Evolutionary conservation across 352 stramenopile genomes (phyloP).

Genomic region (Pythium aphanidermatum): DNA sequence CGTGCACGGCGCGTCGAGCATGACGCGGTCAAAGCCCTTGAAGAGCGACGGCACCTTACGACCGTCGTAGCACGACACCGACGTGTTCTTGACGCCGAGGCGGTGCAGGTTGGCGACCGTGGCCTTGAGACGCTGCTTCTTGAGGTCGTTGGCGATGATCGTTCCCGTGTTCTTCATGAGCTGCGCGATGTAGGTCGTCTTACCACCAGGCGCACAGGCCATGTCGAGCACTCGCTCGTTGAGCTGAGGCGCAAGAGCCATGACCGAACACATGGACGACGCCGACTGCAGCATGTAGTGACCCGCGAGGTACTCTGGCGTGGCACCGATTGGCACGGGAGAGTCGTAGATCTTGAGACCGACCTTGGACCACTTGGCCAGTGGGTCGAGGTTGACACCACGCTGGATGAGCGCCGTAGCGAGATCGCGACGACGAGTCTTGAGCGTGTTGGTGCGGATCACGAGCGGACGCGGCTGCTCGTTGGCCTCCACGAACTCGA

Average conservation of each 20-base stretch:
- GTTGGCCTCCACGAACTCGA: slow-evolving; percentile 99
- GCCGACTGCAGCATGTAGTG: slow-evolving; percentile 99
- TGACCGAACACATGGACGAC: slow-evolving; percentile 97
- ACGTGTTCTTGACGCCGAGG: slow-evolving; percentile 97
- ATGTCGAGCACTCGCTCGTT: slow-evolving; percentile 98
- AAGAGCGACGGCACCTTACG: slow-evolving; percentile 92
- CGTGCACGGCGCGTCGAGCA: slow-evolving; percentile 98
- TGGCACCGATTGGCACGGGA: slow-evolving; percentile 98
- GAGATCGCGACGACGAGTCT: slow-evolving; percentile 97
- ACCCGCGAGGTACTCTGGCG: slow-evolving; percentile 98
- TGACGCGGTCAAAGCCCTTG: slow-evolving; percentile 96
- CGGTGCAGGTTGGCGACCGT: slow-evolving; percentile 99
- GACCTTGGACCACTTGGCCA: slow-evolving; percentile 99
- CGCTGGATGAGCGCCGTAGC: slow-evolving; percentile 98
- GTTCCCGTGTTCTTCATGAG: slow-evolving; percentile 99
- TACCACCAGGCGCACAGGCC: slow-evolving; percentile 97
- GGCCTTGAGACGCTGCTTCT: slow-evolving; percentile 95
- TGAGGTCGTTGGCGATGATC: slow-evolving; percentile 99
- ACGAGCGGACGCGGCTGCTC: slow-evolving; percentile 97
- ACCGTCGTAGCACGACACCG: slow-evolving; percentile 97
- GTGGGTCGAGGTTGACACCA: slow-evolving; percentile 97
- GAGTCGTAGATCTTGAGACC: slow-evolving; percentile 98
- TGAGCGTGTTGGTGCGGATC: slow-evolving; percentile 99
- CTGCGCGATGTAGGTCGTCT: slow-evolving; percentile 99
- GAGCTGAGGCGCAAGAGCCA: slow-evolving; percentile 96